Evolutionary conservation across 2,329 filamentous ascomycete species (phyloP), one percentile per base, ranked within the genome.

Genomic region (Exutisphaerella laricina): DNA sequence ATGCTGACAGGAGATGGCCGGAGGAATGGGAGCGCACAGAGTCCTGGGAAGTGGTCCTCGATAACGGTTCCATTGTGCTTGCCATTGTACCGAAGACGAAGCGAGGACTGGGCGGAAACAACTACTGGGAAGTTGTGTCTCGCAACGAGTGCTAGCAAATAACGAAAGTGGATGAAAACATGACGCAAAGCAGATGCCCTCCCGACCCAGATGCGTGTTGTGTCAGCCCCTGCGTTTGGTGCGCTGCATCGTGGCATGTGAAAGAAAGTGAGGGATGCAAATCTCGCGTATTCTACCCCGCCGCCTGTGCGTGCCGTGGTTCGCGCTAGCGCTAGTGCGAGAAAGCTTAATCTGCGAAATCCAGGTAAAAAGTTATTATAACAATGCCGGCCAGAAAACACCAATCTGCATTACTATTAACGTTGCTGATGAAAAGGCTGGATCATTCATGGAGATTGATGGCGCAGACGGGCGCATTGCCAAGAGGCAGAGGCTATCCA

Each of bases 401-500:
- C n/a, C n/a, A n/a, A n/a, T n/a, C n/a, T n/a, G n/a, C n/a, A n/a
- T n/a, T n/a, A n/a, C n/a, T n/a, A n/a, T n/a, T n/a, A n/a, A n/a
- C n/a, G n/a, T n/a, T n/a, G n/a, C n/a, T n/a, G n/a, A n/a, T n/a
- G n/a, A n/a, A n/a, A n/a, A n/a, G n/a, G n/a, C n/a, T n/a, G n/a
- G n/a, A n/a, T n/a, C n/a, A n/a, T n/a, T n/a, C 22, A 48, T 51
- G 43, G 46, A 52, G 13, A 36, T 28, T 10, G 47, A 45, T 25
- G 35, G 41, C 28, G 37, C 37, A 21, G 49, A 55, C n/a, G 56
- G 53, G 17, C 54, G 50, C 25, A 48, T 51, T 12, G 52, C 50
- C 46, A 96, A 96, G 72, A 81, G 88, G 51, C 85, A 88, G 66
- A 88, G 84, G 69, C 69, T 80, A 26, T 41, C 44, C 9, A 53